Base-by-base conservation (phyloP, 2,329 filamentous ascomycete genomes). In the Cordyceps tenuipes region DNA sequence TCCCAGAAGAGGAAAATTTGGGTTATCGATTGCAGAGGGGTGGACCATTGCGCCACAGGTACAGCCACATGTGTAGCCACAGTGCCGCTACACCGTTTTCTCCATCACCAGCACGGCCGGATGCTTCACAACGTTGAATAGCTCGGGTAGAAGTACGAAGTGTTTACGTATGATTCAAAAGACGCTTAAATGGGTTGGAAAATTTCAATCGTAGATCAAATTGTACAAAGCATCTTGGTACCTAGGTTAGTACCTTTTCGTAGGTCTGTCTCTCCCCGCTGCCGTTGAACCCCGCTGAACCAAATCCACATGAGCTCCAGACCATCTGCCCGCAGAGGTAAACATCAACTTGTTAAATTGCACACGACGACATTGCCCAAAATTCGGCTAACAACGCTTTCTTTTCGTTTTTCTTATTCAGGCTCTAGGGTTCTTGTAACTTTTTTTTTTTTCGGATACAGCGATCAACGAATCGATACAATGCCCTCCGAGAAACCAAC, bases 21-120 rank as follows among this genome's bases (percentile, higher is more conserved):
- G 64, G 64, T 71, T 70, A 72, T 72, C 70, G 70, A 71, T 72
- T 71, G 67, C 6, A 19, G 57, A 51, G 56, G 56, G 56, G 56
- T 47, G 56, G 47, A 21, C 48, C 39, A 34, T 55, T 60, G 17
- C 49, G 58, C 58, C 58, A 60, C 58, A 59, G 39, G n/a, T 23
- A 43, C 34, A 57, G 55, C 55, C 55, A 57, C 60, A 58, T 26
- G 9, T n/a, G 26, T 13, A 41, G 39, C n/a, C 19, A 51, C 47
- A 49, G 29, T 41, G 26, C 13, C 47, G 53, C 21, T 51, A 61
- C 26, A 5, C 29, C 29, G 29, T 29, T 29, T 29, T 29, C 5
- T 8, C 29, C 29, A 29, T 8, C 29, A 8, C 29, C 29, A 29
- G 29, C 7, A 29, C 3, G 29, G 5, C 5, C 29, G 29, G 7